These are phyloP conservation scores for Xylaria sp. DNA, from an alignment of 2,329 filamentous ascomycete species.

Conservation along the genomic window DNA sequence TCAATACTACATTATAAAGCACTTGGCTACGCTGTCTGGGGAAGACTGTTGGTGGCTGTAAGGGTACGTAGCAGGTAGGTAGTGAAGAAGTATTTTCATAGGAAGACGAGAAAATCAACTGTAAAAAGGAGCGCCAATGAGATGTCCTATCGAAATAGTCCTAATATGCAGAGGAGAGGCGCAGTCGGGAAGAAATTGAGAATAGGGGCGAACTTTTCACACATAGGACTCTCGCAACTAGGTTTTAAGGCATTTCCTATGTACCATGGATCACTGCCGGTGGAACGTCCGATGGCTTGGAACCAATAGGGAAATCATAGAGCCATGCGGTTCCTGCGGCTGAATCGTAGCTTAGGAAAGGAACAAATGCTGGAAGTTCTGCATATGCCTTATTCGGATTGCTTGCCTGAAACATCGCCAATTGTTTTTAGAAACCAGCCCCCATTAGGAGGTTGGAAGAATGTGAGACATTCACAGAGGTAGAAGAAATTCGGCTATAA, in stretches of 20 bases:
- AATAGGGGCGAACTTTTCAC: not conserved
- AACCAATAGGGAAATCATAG: not conserved
- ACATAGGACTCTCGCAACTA: not conserved
- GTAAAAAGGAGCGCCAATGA: not conserved
- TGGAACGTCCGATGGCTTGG: not conserved
- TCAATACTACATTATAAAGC: not conserved
- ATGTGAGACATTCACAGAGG: too few species aligned
- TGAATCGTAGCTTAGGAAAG: not conserved
- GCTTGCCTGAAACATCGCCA: too few species aligned
- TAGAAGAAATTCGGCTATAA: too few species aligned
- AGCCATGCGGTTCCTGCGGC: not conserved
- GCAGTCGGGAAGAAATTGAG: not conserved
- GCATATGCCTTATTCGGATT: not conserved
- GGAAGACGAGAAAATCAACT: not conserved
- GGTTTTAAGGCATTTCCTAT: not conserved
- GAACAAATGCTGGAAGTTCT: not conserved
- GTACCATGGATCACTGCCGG: not conserved
- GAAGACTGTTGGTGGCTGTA: not conserved
- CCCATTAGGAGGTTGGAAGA: too few species aligned
- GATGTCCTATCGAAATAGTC: not conserved
- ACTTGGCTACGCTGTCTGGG: not conserved
- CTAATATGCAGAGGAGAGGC: not conserved
- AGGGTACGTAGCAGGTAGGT: not conserved
- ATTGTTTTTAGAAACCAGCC: too few species aligned
- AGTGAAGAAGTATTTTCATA: not conserved